Evolutionary conservation across 148 eudicot species (phyloP).

Genomic region (Persicaria tinctoria): DNA sequence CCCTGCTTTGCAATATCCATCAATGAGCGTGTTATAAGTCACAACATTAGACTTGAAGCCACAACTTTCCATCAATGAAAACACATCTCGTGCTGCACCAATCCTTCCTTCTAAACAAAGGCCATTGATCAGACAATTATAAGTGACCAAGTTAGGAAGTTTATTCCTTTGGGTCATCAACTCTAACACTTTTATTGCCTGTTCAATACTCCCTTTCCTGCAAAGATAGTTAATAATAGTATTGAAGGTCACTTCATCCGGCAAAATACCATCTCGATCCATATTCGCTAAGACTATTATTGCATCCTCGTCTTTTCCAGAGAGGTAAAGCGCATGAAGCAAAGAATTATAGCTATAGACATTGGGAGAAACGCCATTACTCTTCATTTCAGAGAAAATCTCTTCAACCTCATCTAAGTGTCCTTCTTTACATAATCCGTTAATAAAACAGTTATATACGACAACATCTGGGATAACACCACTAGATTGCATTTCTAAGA

Average conservation of each 20-base stretch:
- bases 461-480: conserved; percentile 18
- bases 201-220: background rate
- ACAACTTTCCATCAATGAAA: background rate
- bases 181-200: conserved; percentile 14
- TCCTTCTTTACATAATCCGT: background rate
- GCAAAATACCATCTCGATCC: conserved; percentile 16
- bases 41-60: background rate
- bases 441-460: conserved; percentile 18
- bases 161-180: background rate
- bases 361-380: background rate
- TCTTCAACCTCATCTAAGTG: background rate
- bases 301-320: background rate
- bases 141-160: background rate
- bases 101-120: background rate
- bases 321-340: background rate
- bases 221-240: background rate
- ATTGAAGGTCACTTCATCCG: conserved; percentile 17
- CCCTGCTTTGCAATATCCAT: background rate
- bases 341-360: background rate
- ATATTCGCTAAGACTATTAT: background rate
- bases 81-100: background rate
- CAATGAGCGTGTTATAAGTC: background rate
- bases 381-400: conserved; percentile 11
- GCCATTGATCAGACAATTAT: conserved; percentile 17
- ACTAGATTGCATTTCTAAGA: conserved; percentile 17